A percentile compares a stretch with the other conserved stretches of the same genome.
These are phyloP conservation scores for Oemleria cerasiformis DNA, from an alignment of 306 rosid species.

Conservation along the genomic window DNA sequence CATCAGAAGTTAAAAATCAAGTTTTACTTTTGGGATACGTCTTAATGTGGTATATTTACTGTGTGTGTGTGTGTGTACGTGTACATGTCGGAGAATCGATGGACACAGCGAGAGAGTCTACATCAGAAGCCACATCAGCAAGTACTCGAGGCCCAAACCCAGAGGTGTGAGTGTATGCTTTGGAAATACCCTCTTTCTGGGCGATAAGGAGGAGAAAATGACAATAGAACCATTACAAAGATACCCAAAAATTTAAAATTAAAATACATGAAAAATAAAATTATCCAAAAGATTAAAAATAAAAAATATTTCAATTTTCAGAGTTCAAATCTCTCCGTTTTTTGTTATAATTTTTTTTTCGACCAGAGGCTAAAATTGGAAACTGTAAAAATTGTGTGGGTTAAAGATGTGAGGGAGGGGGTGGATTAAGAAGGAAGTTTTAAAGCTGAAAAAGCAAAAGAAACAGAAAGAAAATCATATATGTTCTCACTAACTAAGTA, in stretches of 20 bases:
- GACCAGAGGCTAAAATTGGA: too few species aligned
- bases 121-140: conserved; percentile 30
- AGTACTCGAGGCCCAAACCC: conserved; percentile 32
- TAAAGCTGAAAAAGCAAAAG: conserved; percentile 52
- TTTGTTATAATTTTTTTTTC: too few species aligned
- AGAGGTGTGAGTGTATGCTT: conserved; percentile 27
- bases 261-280: not conserved
- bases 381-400: conserved; percentile 1
- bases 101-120: conserved; percentile 15
- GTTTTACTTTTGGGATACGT: not conserved
- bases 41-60: not conserved
- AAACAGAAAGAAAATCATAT: conserved; percentile 31
- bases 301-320: too few species aligned
- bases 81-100: conserved; percentile 29
- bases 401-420: conserved; percentile 11
- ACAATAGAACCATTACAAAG: conserved; percentile 19
- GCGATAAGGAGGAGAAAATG: conserved; percentile 44
- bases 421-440: conserved; percentile 23
- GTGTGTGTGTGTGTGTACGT: conserved; percentile 5
- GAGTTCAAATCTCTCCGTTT: too few species aligned
- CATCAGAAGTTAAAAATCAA: not conserved
- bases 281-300: too few species aligned
- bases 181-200: conserved; percentile 29
- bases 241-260: not conserved
- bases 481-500: conserved; percentile 23